Conservation (phyloP, 164 flowering plant genomes). For the Brasenia schreberi region DNA sequence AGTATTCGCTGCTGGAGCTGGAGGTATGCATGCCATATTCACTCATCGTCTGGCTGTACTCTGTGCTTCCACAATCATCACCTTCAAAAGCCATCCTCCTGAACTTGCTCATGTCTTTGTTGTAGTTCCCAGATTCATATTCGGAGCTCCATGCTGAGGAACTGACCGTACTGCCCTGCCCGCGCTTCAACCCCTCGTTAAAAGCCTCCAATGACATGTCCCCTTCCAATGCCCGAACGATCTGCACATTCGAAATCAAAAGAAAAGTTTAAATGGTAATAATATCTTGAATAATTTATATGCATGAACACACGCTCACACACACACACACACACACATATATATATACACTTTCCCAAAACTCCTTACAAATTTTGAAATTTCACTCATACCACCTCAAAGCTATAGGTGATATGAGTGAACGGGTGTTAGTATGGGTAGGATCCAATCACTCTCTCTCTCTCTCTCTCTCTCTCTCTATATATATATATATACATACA, state of each 20-base stretch:
- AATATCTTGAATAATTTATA: too few relatives aligned
- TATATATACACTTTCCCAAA: too few relatives aligned
- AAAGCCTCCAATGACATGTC: constrained; percentile 50
- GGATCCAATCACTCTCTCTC: too few relatives aligned
- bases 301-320: too few relatives aligned
- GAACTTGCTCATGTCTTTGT: constrained; percentile 32
- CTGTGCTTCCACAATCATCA: constrained; percentile 4
- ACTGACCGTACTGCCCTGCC: constrained; percentile 17
- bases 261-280: neutral
- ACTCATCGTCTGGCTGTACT: constrained; percentile 2
- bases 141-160: constrained; percentile 15
- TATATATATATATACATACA: too few relatives aligned
- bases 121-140: constrained; percentile 20
- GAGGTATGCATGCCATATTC: constrained; percentile 3
- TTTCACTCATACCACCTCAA: too few relatives aligned
- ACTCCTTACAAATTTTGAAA: too few relatives aligned
- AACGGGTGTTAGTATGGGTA: too few relatives aligned
- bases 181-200: constrained; percentile 25
- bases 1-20: constrained; percentile 3
- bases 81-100: constrained; percentile 9
- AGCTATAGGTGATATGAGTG: too few relatives aligned
- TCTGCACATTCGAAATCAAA: neutral
- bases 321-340: too few relatives aligned
- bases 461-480: too few relatives aligned
- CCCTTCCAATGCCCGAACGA: constrained; percentile 69